Conservation (phyloP, 2,329 filamentous ascomycete genomes). For the Scedosporium dehoogii region DNA sequence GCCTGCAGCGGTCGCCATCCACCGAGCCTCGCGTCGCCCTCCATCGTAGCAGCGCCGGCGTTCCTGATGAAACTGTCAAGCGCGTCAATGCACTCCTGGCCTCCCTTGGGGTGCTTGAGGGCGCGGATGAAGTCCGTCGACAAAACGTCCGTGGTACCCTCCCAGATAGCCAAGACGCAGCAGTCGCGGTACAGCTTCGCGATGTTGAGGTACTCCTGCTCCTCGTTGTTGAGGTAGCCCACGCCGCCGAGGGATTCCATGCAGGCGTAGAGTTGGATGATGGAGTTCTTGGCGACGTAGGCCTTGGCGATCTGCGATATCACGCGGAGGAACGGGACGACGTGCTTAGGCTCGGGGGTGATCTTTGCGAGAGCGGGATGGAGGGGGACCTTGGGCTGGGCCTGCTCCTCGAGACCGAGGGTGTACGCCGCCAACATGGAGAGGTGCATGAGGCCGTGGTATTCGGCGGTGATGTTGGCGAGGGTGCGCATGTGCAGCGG, state of each 20-base stretch:
- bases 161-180: conserved; percentile 57
- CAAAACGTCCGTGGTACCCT: conserved; percentile 64
- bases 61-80: conserved; percentile 29
- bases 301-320: conserved; percentile 53
- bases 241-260: conserved; percentile 59
- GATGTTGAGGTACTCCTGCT: conserved; percentile 56
- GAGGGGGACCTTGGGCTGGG: conserved; percentile 12
- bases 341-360: conserved; percentile 22
- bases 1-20: conserved; percentile 17
- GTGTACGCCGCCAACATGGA: conserved; percentile 42
- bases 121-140: conserved; percentile 40
- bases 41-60: conserved; percentile 12
- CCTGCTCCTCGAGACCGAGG: conserved; percentile 44
- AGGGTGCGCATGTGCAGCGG: conserved; percentile 49
- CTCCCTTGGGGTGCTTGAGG: conserved; percentile 32
- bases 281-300: conserved; percentile 39
- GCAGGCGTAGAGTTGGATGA: conserved; percentile 41
- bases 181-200: conserved; percentile 57
- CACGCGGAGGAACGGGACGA: conserved; percentile 39
- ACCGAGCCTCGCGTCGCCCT: conserved; percentile 15
- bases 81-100: conserved; percentile 26
- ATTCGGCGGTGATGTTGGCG: conserved; percentile 43
- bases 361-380: conserved; percentile 13
- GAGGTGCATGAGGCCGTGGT: conserved; percentile 46
- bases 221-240: conserved; percentile 54